Percentiles rank a stretch among this genome's conserved stretches.
These are phyloP conservation scores for Pyrus hybrid DNA, from an alignment of 331 rosid species.

Conservation along the genomic window DNA sequence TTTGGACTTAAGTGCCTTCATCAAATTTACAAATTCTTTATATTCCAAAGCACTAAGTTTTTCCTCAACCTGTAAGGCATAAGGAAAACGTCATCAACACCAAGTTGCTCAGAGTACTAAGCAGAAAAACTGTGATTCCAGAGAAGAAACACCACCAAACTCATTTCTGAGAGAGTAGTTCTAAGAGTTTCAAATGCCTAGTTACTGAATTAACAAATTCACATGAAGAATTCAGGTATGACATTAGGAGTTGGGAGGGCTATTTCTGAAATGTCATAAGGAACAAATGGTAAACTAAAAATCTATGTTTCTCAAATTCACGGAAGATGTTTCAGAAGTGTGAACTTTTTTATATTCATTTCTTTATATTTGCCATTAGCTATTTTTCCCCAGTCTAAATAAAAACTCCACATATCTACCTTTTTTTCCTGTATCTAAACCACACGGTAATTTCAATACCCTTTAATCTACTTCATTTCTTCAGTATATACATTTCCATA, in stretches of 20 bases:
- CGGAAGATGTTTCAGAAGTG: not conserved
- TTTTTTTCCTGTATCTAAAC: not conserved
- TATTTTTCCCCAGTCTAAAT: not conserved
- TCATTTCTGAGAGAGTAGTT: not conserved
- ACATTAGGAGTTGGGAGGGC: not conserved
- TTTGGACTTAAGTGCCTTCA: slow-evolving; percentile 88
- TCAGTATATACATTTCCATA: not conserved
- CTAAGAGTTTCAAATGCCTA: not conserved
- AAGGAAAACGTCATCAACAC: slow-evolving; percentile 10
- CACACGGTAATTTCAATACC: not conserved
- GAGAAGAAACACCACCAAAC: not conserved
- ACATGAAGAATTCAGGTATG: not conserved
- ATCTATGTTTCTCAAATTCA: not conserved
- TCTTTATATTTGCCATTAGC: not conserved
- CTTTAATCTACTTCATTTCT: not conserved
- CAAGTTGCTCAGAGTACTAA: slow-evolving; percentile 7
- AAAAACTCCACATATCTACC: not conserved
- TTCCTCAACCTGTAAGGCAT: slow-evolving; percentile 60
- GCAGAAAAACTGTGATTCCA: not conserved
- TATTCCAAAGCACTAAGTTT: slow-evolving; percentile 68
- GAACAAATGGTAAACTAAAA: not conserved
- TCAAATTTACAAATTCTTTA: slow-evolving; percentile 59
- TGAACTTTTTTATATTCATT: not conserved
- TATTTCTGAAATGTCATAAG: not conserved
- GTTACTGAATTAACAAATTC: not conserved